phyloP scores from a whole-genome alignment of 2,329 filamentous ascomycete species.

The Emericellopsis atlantica region DNA sequence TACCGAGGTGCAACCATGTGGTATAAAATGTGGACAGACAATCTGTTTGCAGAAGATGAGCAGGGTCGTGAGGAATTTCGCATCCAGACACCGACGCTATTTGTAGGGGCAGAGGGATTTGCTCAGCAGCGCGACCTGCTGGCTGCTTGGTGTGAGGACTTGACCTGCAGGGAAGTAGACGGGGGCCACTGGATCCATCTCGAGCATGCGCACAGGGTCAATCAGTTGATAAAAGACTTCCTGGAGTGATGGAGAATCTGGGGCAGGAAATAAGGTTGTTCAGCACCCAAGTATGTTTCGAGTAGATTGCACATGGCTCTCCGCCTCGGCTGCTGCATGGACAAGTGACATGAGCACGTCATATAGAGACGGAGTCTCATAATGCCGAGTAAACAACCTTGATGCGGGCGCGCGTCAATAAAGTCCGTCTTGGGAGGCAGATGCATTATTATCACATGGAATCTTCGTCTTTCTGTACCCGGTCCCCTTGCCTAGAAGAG shows the following conservation, averaged over 20 bases:
- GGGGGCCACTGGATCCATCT: constrained; percentile 21
- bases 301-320: no score
- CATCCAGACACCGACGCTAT: constrained; percentile 9
- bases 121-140: constrained; percentile 13
- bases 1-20: constrained; percentile 16
- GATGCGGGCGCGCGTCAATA: no score
- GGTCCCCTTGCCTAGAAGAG: no score
- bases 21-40: constrained; percentile 18
- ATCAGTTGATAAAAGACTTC: constrained; percentile 13
- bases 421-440: no score
- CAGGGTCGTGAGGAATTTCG: constrained; percentile 6
- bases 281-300: no score
- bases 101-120: constrained; percentile 8
- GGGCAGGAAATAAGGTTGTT: no score
- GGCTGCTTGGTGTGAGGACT: constrained; percentile 12
- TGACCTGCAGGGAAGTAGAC: constrained; percentile 21
- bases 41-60: constrained; percentile 13
- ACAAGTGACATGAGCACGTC: no score
- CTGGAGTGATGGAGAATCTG: background rate
- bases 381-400: no score
- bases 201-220: constrained; percentile 12
- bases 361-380: no score
- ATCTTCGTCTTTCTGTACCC: no score
- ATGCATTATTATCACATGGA: no score
- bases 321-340: no score